A percentile compares a stretch with the other conserved stretches of the same genome.
Conservation (phyloP, 495 filamentous ascomycete genomes). For the Entonaema liquescens region DNA sequence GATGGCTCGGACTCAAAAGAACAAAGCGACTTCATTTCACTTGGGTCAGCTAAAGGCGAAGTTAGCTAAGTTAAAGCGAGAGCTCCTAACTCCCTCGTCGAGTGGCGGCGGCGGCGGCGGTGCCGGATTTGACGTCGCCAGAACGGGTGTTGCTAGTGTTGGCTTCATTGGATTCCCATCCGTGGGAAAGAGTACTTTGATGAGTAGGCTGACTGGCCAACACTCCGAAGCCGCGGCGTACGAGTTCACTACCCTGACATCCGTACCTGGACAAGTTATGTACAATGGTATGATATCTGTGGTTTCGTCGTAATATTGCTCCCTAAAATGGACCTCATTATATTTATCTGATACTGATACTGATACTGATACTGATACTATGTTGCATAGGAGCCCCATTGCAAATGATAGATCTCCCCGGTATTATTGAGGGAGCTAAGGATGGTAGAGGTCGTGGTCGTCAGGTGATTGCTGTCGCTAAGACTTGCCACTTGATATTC, state of each 20-base stretch:
- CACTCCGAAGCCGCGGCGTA: slow-evolving; percentile 98
- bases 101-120: slow-evolving; percentile 85
- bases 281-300: slow-evolving; percentile 73
- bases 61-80: slow-evolving; percentile 95
- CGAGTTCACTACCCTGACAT: slow-evolving; percentile 98
- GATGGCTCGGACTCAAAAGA: slow-evolving; percentile 98
- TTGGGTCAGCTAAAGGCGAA: slow-evolving; percentile 96
- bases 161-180: slow-evolving; percentile 91
- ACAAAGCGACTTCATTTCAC: slow-evolving; percentile 93
- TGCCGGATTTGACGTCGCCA: slow-evolving; percentile 96
- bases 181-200: slow-evolving; percentile 96
- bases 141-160: slow-evolving; percentile 96
- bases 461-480: slow-evolving; percentile 98
- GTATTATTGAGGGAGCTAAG: slow-evolving; percentile 98
- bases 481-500: slow-evolving; percentile 98
- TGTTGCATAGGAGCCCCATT: slow-evolving; percentile 75
- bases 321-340: neutral
- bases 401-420: slow-evolving; percentile 97
- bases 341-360: neutral
- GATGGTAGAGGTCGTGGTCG: slow-evolving; percentile 98
- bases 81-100: slow-evolving; percentile 85
- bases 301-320: neutral
- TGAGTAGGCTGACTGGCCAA: slow-evolving; percentile 93
- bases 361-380: slow-evolving; percentile 22
- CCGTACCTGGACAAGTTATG: slow-evolving; percentile 93